A percentile compares a stretch with the other conserved stretches of the same genome.
Evolutionary conservation across 2,329 filamentous ascomycete species (phyloP).

Genomic region (Aspergillus sp.): DNA sequence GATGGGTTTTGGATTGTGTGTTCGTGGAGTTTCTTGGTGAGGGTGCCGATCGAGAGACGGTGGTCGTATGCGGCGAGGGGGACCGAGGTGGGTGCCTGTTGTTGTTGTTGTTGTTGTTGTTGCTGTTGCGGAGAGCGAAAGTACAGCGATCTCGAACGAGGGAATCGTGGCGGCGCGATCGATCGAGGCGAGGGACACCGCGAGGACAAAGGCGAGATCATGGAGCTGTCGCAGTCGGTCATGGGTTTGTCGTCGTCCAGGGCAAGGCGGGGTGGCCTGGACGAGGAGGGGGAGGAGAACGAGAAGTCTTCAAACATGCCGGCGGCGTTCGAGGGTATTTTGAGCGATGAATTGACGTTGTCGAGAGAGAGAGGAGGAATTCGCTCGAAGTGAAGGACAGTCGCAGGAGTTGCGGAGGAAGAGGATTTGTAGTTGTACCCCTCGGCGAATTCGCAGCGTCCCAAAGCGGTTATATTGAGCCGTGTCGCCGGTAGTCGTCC

Average conservation of each 20-base stretch:
- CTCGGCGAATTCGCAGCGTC: constrained; percentile 9
- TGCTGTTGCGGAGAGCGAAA: constrained; percentile 39
- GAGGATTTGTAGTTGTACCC: not conserved
- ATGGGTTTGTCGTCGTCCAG: constrained; percentile 42
- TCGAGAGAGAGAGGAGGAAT: not conserved
- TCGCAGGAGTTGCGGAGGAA: not conserved
- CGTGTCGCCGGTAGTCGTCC: not conserved
- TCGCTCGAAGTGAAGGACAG: not conserved
- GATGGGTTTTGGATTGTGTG: constrained; percentile 40
- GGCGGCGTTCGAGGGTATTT: not conserved
- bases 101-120: not conserved
- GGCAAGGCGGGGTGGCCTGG: constrained; percentile 31
- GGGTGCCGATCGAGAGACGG: constrained; percentile 45
- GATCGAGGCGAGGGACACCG: constrained; percentile 48
- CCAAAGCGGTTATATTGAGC: constrained; percentile 17
- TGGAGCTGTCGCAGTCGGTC: constrained; percentile 41
- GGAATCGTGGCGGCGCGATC: constrained; percentile 33
- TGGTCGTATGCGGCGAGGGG: constrained; percentile 49
- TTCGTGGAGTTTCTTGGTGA: constrained; percentile 47
- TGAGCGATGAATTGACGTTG: not conserved
- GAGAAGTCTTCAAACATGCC: constrained; percentile 50
- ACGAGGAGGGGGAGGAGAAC: constrained; percentile 43
- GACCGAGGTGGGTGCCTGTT: constrained; percentile 43
- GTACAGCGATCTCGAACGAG: constrained; percentile 38
- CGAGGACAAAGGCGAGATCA: constrained; percentile 48